Percentiles rank a stretch among this genome's conserved stretches.
phyloP scores from a whole-genome alignment of 202 grass and related monocot genomes.

The Setaria viridis region DNA sequence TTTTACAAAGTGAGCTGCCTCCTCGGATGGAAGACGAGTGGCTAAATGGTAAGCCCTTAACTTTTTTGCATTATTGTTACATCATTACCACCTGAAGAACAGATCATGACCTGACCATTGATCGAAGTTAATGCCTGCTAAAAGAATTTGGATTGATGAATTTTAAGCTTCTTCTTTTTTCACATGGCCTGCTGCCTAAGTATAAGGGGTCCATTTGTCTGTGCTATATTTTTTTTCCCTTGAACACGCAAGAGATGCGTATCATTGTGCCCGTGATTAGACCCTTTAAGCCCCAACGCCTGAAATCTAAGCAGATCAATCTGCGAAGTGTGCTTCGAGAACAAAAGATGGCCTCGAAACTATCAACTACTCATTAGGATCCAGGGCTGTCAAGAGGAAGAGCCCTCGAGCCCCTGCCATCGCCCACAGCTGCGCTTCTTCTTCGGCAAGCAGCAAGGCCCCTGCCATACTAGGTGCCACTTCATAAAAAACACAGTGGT shows the following conservation, averaged over 20 bases:
- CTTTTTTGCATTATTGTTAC: slow-evolving; percentile 24
- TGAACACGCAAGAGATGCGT: neutral
- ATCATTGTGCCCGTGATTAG: neutral
- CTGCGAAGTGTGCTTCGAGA: no score
- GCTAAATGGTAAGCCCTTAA: slow-evolving; percentile 80
- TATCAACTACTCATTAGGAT: neutral
- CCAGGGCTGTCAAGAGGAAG: neutral
- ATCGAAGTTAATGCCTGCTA: slow-evolving; percentile 11
- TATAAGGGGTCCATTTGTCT: neutral
- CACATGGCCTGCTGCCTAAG: slow-evolving; percentile 1
- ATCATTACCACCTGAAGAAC: slow-evolving; percentile 23
- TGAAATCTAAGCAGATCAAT: no score
- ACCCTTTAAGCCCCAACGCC: neutral
- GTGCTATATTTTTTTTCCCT: neutral
- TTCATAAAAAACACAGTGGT: neutral
- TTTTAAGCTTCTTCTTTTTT: slow-evolving; percentile 23
- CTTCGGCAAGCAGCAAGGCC: neutral
- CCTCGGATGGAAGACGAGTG: slow-evolving; percentile 97
- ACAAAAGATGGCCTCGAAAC: neutral
- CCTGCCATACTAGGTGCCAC: neutral
- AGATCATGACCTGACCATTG: slow-evolving; percentile 7
- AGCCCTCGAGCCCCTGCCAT: neutral
- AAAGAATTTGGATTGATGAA: slow-evolving; percentile 6
- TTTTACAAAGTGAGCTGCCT: slow-evolving; percentile 92
- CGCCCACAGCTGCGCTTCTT: neutral